A percentile compares a stretch with the other conserved stretches of the same genome.
These are phyloP conservation scores for Leccinum variabile DNA, from an alignment of 1,284 basidiomycete genomes.

Conservation along the genomic window DNA sequence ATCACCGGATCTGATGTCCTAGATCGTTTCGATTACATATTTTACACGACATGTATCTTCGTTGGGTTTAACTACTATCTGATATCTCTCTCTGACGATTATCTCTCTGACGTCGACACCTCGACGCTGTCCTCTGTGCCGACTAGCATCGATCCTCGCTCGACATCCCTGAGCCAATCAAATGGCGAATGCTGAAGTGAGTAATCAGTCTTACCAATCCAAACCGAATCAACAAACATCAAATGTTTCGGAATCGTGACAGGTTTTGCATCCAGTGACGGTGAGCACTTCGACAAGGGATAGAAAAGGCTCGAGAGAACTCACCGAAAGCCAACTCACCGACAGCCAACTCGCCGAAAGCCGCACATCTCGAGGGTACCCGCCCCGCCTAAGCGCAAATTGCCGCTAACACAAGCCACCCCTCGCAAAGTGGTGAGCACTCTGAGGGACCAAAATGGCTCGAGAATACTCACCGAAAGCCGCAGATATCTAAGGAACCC, in stretches of 20 bases:
- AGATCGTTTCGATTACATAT: background rate
- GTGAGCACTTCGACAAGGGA: background rate
- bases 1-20: background rate
- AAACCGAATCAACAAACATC: background rate
- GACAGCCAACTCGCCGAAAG: background rate
- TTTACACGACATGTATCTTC: background rate
- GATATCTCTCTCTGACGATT: background rate
- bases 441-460: background rate
- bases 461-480: background rate
- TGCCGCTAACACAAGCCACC: no score
- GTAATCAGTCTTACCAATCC: background rate
- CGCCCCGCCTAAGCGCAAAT: no score
- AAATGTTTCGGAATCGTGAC: background rate
- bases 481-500: background rate
- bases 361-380: background rate
- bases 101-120: background rate
- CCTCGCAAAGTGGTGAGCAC: no score
- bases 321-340: background rate
- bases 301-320: background rate
- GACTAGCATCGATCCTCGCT: background rate
- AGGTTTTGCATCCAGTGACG: background rate
- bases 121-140: background rate
- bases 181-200: background rate
- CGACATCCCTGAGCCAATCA: background rate
- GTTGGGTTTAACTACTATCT: background rate